Base-by-base conservation (phyloP, 805 yeast genomes). In the Candida ipomoeae region DNA sequence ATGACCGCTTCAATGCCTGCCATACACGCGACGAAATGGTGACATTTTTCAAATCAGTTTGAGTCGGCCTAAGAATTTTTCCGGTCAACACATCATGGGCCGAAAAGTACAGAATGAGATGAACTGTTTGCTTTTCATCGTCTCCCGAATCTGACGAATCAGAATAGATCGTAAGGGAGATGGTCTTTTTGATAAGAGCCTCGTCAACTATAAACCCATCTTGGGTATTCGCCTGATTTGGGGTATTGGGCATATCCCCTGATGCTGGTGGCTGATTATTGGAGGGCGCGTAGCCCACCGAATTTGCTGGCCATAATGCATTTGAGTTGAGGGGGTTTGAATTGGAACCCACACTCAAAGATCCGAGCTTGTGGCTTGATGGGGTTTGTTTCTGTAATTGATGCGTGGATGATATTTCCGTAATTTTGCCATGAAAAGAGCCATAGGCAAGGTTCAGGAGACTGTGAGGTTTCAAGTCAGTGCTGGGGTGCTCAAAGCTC, bases 121-220 rank as follows among this genome's bases (percentile, higher is more conserved):
- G 97, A 43, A 84, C 69, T 3, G 86, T 80, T 58, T 76, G 79
- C 41, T 62, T 64, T 29, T 61, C 60, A 11, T 58, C 58, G 5
- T 49, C 46, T 18, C 68, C 67, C 20, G 67, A 7, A 10, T 41
- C 45, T 1, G 50, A 65, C 2, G 34, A 13, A 17, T 35, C 46
- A 2, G 46, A 13, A 8, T 44, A 44, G 14, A 85, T 66, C n/a
- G 82, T 77, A 23, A 89, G 73, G 1, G 89, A 81, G 53, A 89
- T 70, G 0, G 97, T 88, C 65, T 90, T 89, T 65, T 91, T 91
- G 52, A 89, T 81, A 42, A 91, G 73, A 0, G 96, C 96, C 41
- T 50, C 40, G 41, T 53, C 40, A 18, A 20, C 43, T 13, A 20
- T 21, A 10, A 38, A 8, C 6, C 15, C 45, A 6, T 38, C 11